Evolutionary conservation across 495 filamentous ascomycete genomes (phyloP), one percentile per base, ranked within the genome.

Genomic region (Penicillium soppii): DNA sequence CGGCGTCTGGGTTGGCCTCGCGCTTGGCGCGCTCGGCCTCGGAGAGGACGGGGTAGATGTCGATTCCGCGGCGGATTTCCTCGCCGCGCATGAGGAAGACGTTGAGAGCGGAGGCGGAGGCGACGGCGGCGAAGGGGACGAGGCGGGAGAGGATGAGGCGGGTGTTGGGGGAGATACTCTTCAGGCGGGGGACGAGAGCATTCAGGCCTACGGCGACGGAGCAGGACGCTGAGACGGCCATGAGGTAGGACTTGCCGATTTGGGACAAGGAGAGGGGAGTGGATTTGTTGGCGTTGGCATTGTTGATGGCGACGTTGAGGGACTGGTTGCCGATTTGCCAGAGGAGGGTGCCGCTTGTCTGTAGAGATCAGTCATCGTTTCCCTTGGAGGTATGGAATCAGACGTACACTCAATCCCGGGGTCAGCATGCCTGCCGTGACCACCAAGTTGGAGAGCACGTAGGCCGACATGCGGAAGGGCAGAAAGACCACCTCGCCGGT

Each of bases 371-470:
- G 39, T 23, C 9, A 12, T 9, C 25, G 36, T 50, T 17, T 12
- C 10, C 2, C 23, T 23, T 19, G 23, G 43, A 52, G 21, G 26
- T 38, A 35, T 40, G 21, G 10, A 25, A 10, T 20, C 21, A 12
- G 37, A n/a, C n/a, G 23, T 61, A 53, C 54, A 69, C 69, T 47
- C 4, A 62, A 58, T 47, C 88, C 86, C 0, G 94, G 94, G 19
- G 91, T 94, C 44, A 98, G 84, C 95, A 97, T 98, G 61, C 95
- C 94, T 4, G 85, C 95, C n/a, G 94, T 98, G 44, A 97, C 92
- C 38, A 97, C 78, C 60, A 98, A 74, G 66, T 97, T 97, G 47
- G 91, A 91, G 38, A 97, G 74, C 45, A 95, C 90, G 67, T 95
- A 97, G 76, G 83, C 89, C 37, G 90, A 96, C 95, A 98, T 97